Conservation (phyloP, 495 filamentous ascomycete species). For the Hyaloscypha variabilis region DNA sequence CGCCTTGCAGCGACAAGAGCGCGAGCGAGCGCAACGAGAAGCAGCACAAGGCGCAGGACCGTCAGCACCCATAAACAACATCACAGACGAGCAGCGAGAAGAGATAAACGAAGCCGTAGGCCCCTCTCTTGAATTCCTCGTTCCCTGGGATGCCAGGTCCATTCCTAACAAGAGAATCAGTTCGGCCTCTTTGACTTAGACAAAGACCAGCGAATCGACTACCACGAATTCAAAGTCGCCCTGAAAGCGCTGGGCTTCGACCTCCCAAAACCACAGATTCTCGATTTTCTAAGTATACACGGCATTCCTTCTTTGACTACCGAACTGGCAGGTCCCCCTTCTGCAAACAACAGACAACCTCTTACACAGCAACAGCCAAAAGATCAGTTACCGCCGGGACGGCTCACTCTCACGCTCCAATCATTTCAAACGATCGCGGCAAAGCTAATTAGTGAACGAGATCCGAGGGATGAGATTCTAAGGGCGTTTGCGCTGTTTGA, state of each 20-base stretch:
- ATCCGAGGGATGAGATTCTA: constrained; percentile 89
- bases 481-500: constrained; percentile 92
- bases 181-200: constrained; percentile 97
- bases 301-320: constrained; percentile 55
- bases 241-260: constrained; percentile 97
- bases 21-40: constrained; percentile 39
- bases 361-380: constrained; percentile 34
- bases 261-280: constrained; percentile 79
- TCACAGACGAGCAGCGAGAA: constrained; percentile 85
- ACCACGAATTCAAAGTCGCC: constrained; percentile 97
- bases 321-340: constrained; percentile 16
- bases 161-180: constrained; percentile 44
- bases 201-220: constrained; percentile 91
- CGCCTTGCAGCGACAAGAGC: constrained; percentile 30
- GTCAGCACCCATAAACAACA: constrained; percentile 31
- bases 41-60: constrained; percentile 32
- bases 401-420: constrained; percentile 70
- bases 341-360: neutral
- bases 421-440: constrained; percentile 81
- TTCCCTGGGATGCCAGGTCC: too few species aligned
- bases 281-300: constrained; percentile 72
- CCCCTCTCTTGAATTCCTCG: constrained; percentile 16
- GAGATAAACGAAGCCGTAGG: constrained; percentile 89
- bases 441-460: constrained; percentile 73
- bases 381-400: constrained; percentile 38